Conservation (phyloP, 805 yeast genomes). For the Yarrowia bubula region DNA sequence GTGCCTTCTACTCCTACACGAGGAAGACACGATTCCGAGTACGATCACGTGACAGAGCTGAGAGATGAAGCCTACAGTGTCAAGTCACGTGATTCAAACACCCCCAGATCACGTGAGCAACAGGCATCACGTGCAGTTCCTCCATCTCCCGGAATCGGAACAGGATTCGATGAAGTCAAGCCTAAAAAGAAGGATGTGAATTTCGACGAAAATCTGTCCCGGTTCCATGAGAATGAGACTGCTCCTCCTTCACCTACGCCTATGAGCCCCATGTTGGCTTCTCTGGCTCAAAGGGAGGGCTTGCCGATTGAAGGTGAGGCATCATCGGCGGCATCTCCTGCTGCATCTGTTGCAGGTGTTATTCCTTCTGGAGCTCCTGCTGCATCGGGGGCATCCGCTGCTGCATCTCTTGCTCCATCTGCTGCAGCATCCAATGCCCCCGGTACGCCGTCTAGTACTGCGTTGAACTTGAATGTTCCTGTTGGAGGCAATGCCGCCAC, state of each 20-base stretch:
- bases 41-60: slow-evolving; percentile 4
- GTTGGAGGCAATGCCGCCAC: not conserved
- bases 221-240: slow-evolving; percentile 14
- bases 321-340: not conserved
- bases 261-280: slow-evolving; percentile 7
- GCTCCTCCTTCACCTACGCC: not conserved
- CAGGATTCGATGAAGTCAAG: slow-evolving; percentile 2
- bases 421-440: not conserved
- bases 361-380: not conserved
- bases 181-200: not conserved
- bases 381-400: not conserved
- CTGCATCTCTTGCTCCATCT: not conserved
- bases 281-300: not conserved
- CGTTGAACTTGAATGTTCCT: not conserved
- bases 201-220: not conserved
- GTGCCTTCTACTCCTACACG: not conserved
- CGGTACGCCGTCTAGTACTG: slow-evolving; percentile 3
- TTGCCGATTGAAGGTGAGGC: not conserved
- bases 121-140: not conserved
- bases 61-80: not conserved
- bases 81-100: not conserved
- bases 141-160: not conserved
- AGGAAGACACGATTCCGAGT: not conserved
- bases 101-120: not conserved
- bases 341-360: not conserved